Evolutionary conservation across 257 asterid genomes (phyloP).

Genomic region (Solanum medicagineum): DNA sequence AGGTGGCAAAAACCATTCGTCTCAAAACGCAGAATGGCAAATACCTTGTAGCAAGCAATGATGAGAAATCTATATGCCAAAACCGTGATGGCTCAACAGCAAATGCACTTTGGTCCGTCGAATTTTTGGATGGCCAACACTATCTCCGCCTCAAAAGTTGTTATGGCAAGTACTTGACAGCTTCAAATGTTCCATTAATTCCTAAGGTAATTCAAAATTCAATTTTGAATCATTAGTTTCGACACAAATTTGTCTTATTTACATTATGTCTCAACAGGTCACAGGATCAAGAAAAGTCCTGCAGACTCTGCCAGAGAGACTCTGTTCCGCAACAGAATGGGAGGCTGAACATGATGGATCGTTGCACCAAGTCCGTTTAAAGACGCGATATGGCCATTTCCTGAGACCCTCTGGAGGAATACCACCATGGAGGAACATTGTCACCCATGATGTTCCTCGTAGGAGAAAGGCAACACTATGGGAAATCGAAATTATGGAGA

Average conservation of each 20-base stretch:
- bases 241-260: background rate
- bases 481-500: background rate
- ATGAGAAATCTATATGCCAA: slow-evolving; percentile 49
- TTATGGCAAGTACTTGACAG: slow-evolving; percentile 52
- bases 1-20: slow-evolving; percentile 46
- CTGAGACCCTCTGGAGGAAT: background rate
- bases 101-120: slow-evolving; percentile 57
- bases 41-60: slow-evolving; percentile 52
- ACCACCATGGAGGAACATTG: background rate
- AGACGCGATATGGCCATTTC: background rate
- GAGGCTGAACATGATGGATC: slow-evolving; percentile 14
- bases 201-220: slow-evolving; percentile 29
- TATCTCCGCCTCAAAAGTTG: slow-evolving; percentile 63
- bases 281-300: slow-evolving; percentile 20
- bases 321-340: slow-evolving; percentile 67
- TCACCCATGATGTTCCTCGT: background rate
- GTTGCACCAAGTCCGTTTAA: background rate
- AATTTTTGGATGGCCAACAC: slow-evolving; percentile 37
- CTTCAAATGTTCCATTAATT: slow-evolving; percentile 45
- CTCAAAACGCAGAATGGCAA: slow-evolving; percentile 66
- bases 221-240: background rate
- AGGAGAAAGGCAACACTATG: background rate
- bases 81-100: slow-evolving; percentile 39
- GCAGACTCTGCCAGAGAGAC: slow-evolving; percentile 43
- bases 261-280: slow-evolving; percentile 17